Conservation (phyloP, 1,139 yeast genomes). For the Saccharomyces hybrid region DNA sequence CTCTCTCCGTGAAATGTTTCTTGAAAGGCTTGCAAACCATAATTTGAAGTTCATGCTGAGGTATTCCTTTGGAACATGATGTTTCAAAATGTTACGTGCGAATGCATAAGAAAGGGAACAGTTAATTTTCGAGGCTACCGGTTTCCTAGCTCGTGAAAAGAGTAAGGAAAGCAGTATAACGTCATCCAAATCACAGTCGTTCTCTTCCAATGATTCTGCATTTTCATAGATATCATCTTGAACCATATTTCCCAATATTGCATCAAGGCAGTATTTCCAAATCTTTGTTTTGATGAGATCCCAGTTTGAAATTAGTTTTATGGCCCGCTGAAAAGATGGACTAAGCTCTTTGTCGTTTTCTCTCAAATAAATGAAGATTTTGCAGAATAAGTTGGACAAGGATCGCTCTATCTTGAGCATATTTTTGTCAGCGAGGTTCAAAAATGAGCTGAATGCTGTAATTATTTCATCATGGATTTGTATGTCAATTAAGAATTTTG, state of each 20-base stretch:
- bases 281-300: background rate
- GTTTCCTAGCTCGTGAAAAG: constrained; percentile 6
- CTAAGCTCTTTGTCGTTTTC: background rate
- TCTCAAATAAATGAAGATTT: background rate
- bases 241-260: background rate
- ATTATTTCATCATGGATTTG: background rate
- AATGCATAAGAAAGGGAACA: background rate
- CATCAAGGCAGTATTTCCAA: background rate
- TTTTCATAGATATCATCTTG: background rate
- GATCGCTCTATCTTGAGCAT: background rate
- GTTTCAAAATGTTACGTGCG: constrained; percentile 3
- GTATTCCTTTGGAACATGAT: constrained; percentile 4
- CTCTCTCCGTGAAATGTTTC: background rate
- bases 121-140: background rate
- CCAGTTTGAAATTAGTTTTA: background rate
- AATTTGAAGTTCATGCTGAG: constrained; percentile 9
- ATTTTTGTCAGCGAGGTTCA: background rate
- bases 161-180: constrained; percentile 10
- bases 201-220: background rate
- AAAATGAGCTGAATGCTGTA: background rate
- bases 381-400: background rate
- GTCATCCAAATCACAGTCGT: constrained; percentile 2
- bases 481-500: background rate
- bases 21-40: constrained; percentile 10
- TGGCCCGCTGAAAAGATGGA: background rate